phyloP scores from a whole-genome alignment of 2,329 filamentous ascomycete genomes.

The Penicillium sp. region DNA sequence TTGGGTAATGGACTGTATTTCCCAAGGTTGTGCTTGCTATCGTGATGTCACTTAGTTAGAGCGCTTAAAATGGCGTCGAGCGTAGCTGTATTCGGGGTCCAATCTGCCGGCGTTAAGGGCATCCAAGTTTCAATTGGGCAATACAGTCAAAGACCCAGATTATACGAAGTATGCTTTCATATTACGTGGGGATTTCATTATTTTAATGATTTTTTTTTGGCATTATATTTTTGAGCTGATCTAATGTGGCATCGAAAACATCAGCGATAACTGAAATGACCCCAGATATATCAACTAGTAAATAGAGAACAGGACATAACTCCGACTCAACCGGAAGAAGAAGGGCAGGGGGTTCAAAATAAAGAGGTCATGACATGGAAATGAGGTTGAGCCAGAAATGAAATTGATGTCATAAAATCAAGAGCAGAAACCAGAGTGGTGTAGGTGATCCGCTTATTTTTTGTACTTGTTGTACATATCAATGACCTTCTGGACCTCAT shows the following conservation, averaged over 20 bases:
- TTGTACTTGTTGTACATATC: constrained; percentile 64
- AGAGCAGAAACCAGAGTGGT: neutral
- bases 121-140: too few species aligned
- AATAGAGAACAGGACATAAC: neutral
- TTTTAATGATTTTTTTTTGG: neutral
- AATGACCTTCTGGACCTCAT: constrained; percentile 96
- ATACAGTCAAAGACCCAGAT: neutral
- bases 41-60: too few species aligned
- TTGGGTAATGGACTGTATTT: too few species aligned
- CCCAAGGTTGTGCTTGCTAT: too few species aligned
- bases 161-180: neutral
- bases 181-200: neutral
- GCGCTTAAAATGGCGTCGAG: too few species aligned
- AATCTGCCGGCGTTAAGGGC: too few species aligned
- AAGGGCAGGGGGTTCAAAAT: neutral
- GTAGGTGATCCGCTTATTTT: constrained; percentile 23
- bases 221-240: neutral
- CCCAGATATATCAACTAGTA: neutral
- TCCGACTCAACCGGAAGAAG: neutral
- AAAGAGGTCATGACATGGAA: neutral
- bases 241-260: neutral
- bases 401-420: constrained; percentile 6
- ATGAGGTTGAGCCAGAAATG: neutral
- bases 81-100: too few species aligned
- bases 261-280: neutral